Evolutionary conservation across 2,329 filamentous ascomycete species (phyloP).

Genomic region (Aschersonia sp.): DNA sequence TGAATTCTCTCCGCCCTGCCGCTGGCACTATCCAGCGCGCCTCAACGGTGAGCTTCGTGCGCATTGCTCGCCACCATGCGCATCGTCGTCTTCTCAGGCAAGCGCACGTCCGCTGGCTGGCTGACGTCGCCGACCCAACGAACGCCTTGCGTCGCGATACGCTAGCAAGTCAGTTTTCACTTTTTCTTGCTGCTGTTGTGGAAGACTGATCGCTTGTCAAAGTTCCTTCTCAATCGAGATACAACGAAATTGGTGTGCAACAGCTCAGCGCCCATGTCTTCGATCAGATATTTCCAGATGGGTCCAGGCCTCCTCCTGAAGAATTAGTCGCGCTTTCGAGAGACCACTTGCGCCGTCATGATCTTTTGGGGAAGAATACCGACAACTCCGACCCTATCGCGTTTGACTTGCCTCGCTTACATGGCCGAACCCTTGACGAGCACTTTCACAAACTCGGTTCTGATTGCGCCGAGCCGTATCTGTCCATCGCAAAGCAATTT

Average conservation of each 20-base stretch:
- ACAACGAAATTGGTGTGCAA: constrained; percentile 89
- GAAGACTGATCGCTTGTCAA: background rate
- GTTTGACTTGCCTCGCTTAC: constrained; percentile 70
- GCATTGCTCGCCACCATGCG: constrained; percentile 33
- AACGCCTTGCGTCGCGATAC: background rate
- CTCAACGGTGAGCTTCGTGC: constrained; percentile 31
- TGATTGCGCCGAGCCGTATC: constrained; percentile 75
- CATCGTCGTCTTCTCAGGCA: constrained; percentile 21
- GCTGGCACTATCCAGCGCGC: constrained; percentile 24
- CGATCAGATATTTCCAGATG: constrained; percentile 61
- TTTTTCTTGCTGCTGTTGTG: too few species aligned
- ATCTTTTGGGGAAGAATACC: constrained; percentile 79
- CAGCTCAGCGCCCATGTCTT: constrained; percentile 78
- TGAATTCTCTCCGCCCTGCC: constrained; percentile 16
- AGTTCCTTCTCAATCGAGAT: constrained; percentile 48
- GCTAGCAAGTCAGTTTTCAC: background rate
- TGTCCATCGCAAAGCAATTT: constrained; percentile 62
- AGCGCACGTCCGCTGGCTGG: constrained; percentile 29
- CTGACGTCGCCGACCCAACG: constrained; percentile 15
- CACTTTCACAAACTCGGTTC: constrained; percentile 83
- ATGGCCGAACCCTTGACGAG: constrained; percentile 74
- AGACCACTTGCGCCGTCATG: constrained; percentile 72
- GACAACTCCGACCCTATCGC: constrained; percentile 62
- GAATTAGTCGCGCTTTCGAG: constrained; percentile 67
- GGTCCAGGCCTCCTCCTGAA: constrained; percentile 39